A percentile compares a stretch with the other conserved stretches of the same genome.
Evolutionary conservation across 176 grass and related monocot species (phyloP).

Genomic region (Eragrostis nindensis): DNA sequence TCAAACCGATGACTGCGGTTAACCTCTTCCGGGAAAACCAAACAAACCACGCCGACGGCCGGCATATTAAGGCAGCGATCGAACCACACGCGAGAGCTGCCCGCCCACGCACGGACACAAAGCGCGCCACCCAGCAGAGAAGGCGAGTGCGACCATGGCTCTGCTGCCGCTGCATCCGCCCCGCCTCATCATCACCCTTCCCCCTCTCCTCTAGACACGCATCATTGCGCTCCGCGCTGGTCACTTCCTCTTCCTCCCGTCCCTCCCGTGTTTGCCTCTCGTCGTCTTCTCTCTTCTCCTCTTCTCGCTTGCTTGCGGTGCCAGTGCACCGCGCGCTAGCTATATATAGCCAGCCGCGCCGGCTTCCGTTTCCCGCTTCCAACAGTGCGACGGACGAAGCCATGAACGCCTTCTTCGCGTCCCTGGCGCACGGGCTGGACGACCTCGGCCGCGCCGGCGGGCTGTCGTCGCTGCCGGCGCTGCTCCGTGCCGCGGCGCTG

Average conservation of each 20-base stretch:
- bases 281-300: too few relatives aligned
- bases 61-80: not conserved
- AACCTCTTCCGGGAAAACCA: not conserved
- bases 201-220: constrained; percentile 78
- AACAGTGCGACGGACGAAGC: constrained; percentile 30
- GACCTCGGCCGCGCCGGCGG: constrained; percentile 58
- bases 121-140: not conserved
- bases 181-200: constrained; percentile 68
- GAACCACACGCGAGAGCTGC: constrained; percentile 36
- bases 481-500: constrained; percentile 60
- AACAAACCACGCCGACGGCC: not conserved
- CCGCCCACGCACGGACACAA: not conserved
- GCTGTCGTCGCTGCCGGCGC: constrained; percentile 59
- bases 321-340: not conserved
- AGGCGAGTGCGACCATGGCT: constrained; percentile 45
- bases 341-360: constrained; percentile 33
- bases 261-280: constrained; percentile 17
- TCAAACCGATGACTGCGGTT: constrained; percentile 9
- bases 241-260: not conserved
- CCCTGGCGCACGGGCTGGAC: constrained; percentile 73
- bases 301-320: constrained; percentile 13
- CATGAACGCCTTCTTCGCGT: constrained; percentile 79
- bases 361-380: not conserved
- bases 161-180: constrained; percentile 22
- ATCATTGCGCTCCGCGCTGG: constrained; percentile 62